Conservation (phyloP, 2,329 filamentous ascomycete species). For the Blastomyces silverae region DNA sequence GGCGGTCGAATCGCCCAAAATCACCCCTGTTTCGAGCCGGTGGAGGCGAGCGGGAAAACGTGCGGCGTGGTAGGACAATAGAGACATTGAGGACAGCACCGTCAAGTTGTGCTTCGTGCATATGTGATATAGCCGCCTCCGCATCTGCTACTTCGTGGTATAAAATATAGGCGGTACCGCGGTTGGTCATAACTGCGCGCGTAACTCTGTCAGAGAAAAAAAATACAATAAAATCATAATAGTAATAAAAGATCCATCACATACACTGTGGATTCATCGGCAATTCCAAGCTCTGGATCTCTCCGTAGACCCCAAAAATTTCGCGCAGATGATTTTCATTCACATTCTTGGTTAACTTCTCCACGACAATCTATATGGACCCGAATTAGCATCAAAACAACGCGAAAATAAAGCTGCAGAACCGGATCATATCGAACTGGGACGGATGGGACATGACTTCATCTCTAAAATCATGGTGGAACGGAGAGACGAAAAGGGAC, state of each 20-base stretch:
- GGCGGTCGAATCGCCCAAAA: constrained; percentile 46
- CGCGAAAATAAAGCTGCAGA: background rate
- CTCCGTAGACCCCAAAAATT: constrained; percentile 84
- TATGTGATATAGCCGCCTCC: constrained; percentile 82
- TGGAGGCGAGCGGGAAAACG: constrained; percentile 74
- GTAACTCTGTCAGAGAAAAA: constrained; percentile 5
- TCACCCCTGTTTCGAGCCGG: constrained; percentile 58
- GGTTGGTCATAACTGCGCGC: constrained; percentile 71
- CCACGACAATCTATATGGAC: constrained; percentile 71
- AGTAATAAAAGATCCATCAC: constrained; percentile 27
- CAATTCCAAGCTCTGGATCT: constrained; percentile 78
- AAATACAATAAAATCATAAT: constrained; percentile 9
- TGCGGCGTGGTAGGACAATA: constrained; percentile 75
- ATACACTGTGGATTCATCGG: constrained; percentile 81
- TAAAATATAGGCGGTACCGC: constrained; percentile 88
- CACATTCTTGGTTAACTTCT: constrained; percentile 92
- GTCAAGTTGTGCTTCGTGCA: constrained; percentile 96
- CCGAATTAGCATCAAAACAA: constrained; percentile 5
- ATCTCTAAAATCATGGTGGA: background rate
- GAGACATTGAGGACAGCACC: constrained; percentile 77
- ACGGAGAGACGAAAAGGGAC: background rate
- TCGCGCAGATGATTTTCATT: constrained; percentile 81
- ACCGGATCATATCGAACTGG: constrained; percentile 1
- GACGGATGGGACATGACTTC: background rate
- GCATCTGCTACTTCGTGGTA: constrained; percentile 71